Evolutionary conservation across 768 basidiomycete species (phyloP), one percentile per base, ranked within the genome.

Genomic region (Lactifluus volemus): DNA sequence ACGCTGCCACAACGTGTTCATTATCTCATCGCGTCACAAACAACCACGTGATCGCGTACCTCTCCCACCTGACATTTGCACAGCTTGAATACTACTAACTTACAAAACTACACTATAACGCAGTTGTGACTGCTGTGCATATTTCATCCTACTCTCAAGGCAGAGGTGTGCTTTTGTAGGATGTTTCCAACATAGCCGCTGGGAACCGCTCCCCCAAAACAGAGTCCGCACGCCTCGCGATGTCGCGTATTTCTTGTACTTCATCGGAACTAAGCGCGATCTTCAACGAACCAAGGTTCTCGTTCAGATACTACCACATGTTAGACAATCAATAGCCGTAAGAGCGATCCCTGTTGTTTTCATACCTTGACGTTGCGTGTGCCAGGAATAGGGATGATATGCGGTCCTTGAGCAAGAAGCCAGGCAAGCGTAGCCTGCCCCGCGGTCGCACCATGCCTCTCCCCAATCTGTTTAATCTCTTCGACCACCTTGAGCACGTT

Each of bases 341-440:
- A 29, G n/a, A 10, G 8, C 2, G 15, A 12, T 2, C 12, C 25
- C 29, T 15, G 5, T 34, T n/a, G 19, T 21, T 17, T 7, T 25
- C 58, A 47, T 30, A 73, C 73, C 66, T 72, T 73, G 59, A 76
- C 64, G 36, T 70, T 73, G 58, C 72, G 77, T 3, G 79, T 79
- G 3, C 78, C 80, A 2, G 80, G 79, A 63, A 80, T 79, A 29
- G 77, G 70, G 61, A 81, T 75, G 56, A 81, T 69, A 54, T 79
- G 75, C 14, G 73, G 65, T 2, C 79, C 78, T 68, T 81, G 78
- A 12, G 76, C 74, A 9, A 81, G 70, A 9, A 80, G 69, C 78
- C 77, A 81, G 0, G 80, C 80, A n/a, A 84, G 73, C 1, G 75
- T 65, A 34, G 80, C 70, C 67, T 82, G 81, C 2, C 77, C 76